Percentiles rank a stretch among this genome's conserved stretches.
These are phyloP conservation scores for Chenopodium formosanum DNA, from an alignment of 148 eudicot species.

Conservation along the genomic window DNA sequence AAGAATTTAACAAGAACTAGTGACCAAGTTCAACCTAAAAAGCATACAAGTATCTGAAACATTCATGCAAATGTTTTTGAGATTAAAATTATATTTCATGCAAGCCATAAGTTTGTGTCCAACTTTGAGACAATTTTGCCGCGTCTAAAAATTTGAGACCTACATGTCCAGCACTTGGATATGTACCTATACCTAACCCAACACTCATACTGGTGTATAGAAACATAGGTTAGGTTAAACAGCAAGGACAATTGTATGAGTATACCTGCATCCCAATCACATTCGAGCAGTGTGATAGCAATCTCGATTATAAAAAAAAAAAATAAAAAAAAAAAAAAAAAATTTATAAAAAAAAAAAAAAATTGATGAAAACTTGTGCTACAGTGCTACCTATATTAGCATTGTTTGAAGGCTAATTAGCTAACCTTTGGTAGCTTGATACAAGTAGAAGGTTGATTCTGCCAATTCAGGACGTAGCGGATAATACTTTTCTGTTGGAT, in stretches of 20 bases:
- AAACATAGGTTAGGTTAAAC: neutral
- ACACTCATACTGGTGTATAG: neutral
- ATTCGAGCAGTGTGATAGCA: neutral
- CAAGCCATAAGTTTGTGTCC: neutral
- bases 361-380: neutral
- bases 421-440: constrained; percentile 95
- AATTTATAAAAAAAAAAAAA: no score
- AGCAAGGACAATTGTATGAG: neutral
- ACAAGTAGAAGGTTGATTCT: constrained; percentile 92
- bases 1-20: neutral
- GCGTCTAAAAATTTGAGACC: neutral
- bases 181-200: neutral
- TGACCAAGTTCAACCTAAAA: neutral
- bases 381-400: neutral
- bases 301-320: neutral
- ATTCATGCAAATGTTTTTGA: neutral
- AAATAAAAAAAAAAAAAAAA: no score
- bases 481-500: constrained; percentile 95
- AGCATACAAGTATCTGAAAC: neutral
- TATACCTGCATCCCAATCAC: neutral
- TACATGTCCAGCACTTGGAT: neutral
- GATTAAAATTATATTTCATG: neutral
- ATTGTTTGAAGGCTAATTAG: constrained; percentile 7
- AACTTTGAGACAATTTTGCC: neutral
- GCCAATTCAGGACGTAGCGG: constrained; percentile 97